Evolutionary conservation across 768 basidiomycete genomes (phyloP).

Genomic region (Suillus lakei): DNA sequence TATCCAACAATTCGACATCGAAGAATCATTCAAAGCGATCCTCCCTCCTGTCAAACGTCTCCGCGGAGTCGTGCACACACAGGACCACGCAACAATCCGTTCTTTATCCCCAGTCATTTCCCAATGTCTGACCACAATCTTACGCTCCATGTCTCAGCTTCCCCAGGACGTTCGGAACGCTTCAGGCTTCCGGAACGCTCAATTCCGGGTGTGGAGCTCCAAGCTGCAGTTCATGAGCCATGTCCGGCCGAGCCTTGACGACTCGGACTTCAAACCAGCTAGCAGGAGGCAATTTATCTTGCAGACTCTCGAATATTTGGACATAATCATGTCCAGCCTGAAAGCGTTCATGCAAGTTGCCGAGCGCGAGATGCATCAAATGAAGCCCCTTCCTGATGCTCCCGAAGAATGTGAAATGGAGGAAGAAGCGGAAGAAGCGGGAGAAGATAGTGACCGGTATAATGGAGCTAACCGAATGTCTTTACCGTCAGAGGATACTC

Average conservation of each 20-base stretch:
- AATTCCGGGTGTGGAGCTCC: conserved; percentile 25
- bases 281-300: conserved; percentile 18
- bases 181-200: conserved; percentile 26
- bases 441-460: not conserved
- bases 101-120: conserved; percentile 31
- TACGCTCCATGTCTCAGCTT: conserved; percentile 29
- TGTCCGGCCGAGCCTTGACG: conserved; percentile 17
- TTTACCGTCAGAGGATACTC: not conserved
- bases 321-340: conserved; percentile 36
- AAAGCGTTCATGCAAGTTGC: conserved; percentile 36
- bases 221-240: conserved; percentile 28
- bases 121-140: conserved; percentile 29
- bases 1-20: conserved; percentile 32
- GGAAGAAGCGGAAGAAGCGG: not conserved
- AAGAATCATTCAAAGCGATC: conserved; percentile 42
- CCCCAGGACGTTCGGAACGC: conserved; percentile 25
- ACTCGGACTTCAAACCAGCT: conserved; percentile 7
- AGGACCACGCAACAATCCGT: conserved; percentile 32
- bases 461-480: not conserved
- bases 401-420: conserved; percentile 16
- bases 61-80: conserved; percentile 23
- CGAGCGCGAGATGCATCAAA: conserved; percentile 32
- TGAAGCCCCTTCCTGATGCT: conserved; percentile 29
- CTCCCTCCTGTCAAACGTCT: conserved; percentile 34
- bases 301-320: conserved; percentile 30